phyloP scores from a whole-genome alignment of 352 stramenopile species.

The Pythium aquatile region DNA sequence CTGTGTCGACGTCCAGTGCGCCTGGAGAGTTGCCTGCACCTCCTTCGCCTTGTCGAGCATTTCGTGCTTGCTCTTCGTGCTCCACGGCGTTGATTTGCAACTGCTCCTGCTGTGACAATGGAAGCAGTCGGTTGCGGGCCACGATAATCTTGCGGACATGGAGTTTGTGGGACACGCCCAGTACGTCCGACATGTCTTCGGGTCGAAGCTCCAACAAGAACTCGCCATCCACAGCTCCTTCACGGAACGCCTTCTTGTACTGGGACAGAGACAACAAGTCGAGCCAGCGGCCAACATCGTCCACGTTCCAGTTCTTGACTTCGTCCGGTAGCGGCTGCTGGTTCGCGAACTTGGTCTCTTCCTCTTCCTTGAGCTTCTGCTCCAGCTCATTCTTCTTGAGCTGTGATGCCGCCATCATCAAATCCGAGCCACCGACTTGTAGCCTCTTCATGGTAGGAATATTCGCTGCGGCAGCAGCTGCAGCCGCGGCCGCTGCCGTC shows the following conservation, averaged over 20 bases:
- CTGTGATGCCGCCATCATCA: slow-evolving; percentile 59
- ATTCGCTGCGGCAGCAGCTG: slow-evolving; percentile 84
- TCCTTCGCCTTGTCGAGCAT: slow-evolving; percentile 26
- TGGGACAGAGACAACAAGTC: slow-evolving; percentile 88
- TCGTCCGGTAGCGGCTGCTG: slow-evolving; percentile 72
- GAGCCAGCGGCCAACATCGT: slow-evolving; percentile 92
- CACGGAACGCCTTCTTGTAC: slow-evolving; percentile 89
- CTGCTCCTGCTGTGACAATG: slow-evolving; percentile 74
- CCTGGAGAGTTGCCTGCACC: not conserved
- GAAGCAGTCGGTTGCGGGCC: slow-evolving; percentile 84
- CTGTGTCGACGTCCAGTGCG: slow-evolving; percentile 52
- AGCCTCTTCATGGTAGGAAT: slow-evolving; percentile 78
- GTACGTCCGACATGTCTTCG: slow-evolving; percentile 90
- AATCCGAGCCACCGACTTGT: slow-evolving; percentile 58
- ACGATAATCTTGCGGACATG: slow-evolving; percentile 91
- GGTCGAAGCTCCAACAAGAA: slow-evolving; percentile 91
- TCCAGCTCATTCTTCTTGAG: slow-evolving; percentile 78
- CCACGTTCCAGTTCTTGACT: slow-evolving; percentile 81
- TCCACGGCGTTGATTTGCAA: slow-evolving; percentile 57
- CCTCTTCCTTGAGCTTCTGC: slow-evolving; percentile 51
- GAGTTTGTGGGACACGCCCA: slow-evolving; percentile 90
- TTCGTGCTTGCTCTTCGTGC: slow-evolving; percentile 45
- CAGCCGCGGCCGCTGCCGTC: slow-evolving; percentile 83
- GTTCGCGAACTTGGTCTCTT: slow-evolving; percentile 46
- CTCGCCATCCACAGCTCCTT: slow-evolving; percentile 89